phyloP scores from a whole-genome alignment of 192 early-diverging fungal genomes.

The Phycomyces nitens region DNA sequence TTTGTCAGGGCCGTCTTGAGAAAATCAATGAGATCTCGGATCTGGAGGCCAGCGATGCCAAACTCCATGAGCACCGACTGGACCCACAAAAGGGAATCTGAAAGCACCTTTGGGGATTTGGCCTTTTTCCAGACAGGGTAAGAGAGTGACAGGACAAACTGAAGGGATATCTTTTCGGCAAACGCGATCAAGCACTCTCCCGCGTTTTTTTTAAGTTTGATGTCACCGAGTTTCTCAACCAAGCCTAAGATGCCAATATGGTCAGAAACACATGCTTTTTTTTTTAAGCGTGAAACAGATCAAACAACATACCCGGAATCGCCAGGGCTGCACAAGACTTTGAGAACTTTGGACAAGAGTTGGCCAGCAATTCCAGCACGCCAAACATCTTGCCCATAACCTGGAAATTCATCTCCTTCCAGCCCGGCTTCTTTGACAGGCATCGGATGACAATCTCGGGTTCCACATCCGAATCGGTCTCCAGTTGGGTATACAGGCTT shows the following conservation, averaged over 20 bases:
- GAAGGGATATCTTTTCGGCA: slow-evolving; percentile 71
- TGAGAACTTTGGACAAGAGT: slow-evolving; percentile 59
- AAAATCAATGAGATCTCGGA: slow-evolving; percentile 81
- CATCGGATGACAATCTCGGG: slow-evolving; percentile 81
- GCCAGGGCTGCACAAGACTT: slow-evolving; percentile 68
- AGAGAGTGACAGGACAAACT: slow-evolving; percentile 76
- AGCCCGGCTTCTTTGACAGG: slow-evolving; percentile 82
- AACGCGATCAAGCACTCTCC: slow-evolving; percentile 76
- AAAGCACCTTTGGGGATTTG: slow-evolving; percentile 89
- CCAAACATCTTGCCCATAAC: slow-evolving; percentile 73
- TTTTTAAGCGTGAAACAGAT: neutral
- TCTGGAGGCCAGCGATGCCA: slow-evolving; percentile 74
- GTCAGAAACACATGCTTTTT: neutral
- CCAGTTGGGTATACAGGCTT: slow-evolving; percentile 64
- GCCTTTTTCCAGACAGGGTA: slow-evolving; percentile 73
- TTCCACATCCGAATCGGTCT: slow-evolving; percentile 51
- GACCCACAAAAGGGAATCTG: slow-evolving; percentile 86
- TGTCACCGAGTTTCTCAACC: slow-evolving; percentile 92
- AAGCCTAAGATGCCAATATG: slow-evolving; percentile 43
- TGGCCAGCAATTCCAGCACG: slow-evolving; percentile 69
- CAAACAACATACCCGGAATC: slow-evolving; percentile 48
- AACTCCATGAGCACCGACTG: slow-evolving; percentile 84
- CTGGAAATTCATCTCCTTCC: slow-evolving; percentile 99
- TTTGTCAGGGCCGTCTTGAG: slow-evolving; percentile 78
- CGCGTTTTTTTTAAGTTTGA: slow-evolving; percentile 86